Conservation (phyloP, 495 filamentous ascomycete genomes). For the Pyronema domesticum region DNA sequence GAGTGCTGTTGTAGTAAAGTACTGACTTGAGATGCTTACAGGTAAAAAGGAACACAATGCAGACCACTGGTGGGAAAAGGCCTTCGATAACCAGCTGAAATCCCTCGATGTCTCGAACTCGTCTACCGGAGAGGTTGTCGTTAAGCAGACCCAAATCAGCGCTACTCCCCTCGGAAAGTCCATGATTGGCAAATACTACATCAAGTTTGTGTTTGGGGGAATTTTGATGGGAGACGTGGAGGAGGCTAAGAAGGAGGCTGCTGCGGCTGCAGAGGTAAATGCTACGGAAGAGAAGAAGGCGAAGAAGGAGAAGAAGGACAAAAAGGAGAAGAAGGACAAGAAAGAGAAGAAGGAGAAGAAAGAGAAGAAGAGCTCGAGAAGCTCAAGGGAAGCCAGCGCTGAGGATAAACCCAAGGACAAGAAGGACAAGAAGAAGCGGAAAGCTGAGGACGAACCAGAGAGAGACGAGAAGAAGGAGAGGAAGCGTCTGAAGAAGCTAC, state of each 20-base stretch:
- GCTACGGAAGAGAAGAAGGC: slow-evolving; percentile 6
- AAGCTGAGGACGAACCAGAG: neutral
- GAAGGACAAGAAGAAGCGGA: slow-evolving; percentile 5
- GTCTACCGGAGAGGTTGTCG: slow-evolving; percentile 14
- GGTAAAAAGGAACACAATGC: slow-evolving; percentile 21
- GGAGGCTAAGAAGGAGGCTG: slow-evolving; percentile 1
- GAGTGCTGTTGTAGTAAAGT: neutral
- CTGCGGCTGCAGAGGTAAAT: slow-evolving; percentile 4
- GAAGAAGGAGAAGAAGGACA: slow-evolving; percentile 4
- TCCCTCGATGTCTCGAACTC: slow-evolving; percentile 18
- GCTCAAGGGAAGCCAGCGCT: neutral
- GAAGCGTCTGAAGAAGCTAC: slow-evolving; percentile 12
- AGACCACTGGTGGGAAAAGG: slow-evolving; percentile 23
- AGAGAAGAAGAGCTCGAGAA: slow-evolving; percentile 7
- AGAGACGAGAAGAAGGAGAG: slow-evolving; percentile 9
- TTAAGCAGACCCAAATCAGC: slow-evolving; percentile 16
- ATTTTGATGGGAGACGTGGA: slow-evolving; percentile 15
- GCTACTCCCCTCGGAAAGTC: slow-evolving; percentile 16
- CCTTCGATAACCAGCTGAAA: slow-evolving; percentile 24
- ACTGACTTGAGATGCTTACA: neutral
- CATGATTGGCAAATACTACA: slow-evolving; percentile 15
- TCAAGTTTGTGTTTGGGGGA: slow-evolving; percentile 19
- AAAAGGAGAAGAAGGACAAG: slow-evolving; percentile 11
- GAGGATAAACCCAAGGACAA: slow-evolving; percentile 1
- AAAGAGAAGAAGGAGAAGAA: slow-evolving; percentile 2